Evolutionary conservation across 768 basidiomycete species (phyloP), one percentile per base, ranked within the genome.

Genomic region (Daedaleopsis nitida): DNA sequence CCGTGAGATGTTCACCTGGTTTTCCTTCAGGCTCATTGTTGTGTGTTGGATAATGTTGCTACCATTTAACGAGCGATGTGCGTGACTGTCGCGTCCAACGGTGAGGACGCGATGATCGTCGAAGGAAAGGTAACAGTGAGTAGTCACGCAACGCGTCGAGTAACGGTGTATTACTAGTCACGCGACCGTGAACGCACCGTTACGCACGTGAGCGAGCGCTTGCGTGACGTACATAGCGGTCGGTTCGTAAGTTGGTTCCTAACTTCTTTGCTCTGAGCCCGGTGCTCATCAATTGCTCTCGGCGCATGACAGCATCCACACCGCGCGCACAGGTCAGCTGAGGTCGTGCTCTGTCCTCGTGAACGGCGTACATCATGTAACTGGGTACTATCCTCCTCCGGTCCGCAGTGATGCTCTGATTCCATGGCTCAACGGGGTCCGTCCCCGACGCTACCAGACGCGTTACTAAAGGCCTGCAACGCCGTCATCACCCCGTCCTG

Each of bases 321-420:
- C 47, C 5, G 19, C 19, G 19, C 9, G 21, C 19, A 23, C 12
- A 24, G 61, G 57, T 62, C 61, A 62, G 45, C 61, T 62, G 61
- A 47, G 57, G 21, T 34, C 37, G 35, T 57, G 52, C 19, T 7
- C 57, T 49, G 61, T 21, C 61, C 61, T 58, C 61, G 61, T 62
- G 61, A 54, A 38, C 47, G 38, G n/a, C 37, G 44, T 34, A 23
- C 43, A 39, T 16, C 51, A 58, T 38, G 35, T 23, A 48, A 38
- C 55, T 62, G 61, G 53, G 60, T 61, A 58, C 47, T 24, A 27
- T 35, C 27, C n/a, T 49, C 51, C 23, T 45, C 61, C 47, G 61
- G 61, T 58, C 61, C 61, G 61, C 52, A 12, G 45, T 39, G 42
- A 47, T 42, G 45, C 38, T 27, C 19, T 51, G 17, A 52, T 57